phyloP scores from a whole-genome alignment of 805 yeast genomes.

The Grigorovia transvaalensis region DNA sequence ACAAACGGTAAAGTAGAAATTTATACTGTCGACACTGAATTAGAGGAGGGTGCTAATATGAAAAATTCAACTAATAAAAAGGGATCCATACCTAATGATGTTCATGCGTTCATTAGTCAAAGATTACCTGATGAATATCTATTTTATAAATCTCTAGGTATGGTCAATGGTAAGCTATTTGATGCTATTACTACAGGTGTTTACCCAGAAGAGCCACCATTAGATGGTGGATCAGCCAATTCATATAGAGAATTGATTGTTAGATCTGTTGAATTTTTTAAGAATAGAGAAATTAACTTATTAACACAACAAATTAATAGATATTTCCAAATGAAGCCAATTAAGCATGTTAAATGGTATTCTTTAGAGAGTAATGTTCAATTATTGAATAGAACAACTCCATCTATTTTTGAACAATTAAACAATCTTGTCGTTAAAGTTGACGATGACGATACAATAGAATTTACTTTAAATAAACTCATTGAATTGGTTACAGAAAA shows the following conservation, averaged over 20 bases:
- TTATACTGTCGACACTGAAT: conserved; percentile 28
- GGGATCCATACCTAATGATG: conserved; percentile 51
- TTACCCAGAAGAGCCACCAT: conserved; percentile 51
- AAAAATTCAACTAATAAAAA: background rate
- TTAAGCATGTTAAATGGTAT: conserved; percentile 48
- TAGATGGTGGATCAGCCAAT: conserved; percentile 50
- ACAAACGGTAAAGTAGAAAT: conserved; percentile 60
- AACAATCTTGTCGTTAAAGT: conserved; percentile 28
- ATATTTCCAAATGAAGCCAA: conserved; percentile 69
- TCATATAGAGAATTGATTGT: conserved; percentile 49
- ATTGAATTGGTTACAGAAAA: conserved; percentile 17
- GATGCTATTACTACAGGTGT: conserved; percentile 59
- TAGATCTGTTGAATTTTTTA: conserved; percentile 35
- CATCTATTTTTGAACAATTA: conserved; percentile 39
- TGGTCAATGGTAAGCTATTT: conserved; percentile 45
- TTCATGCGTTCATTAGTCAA: conserved; percentile 74
- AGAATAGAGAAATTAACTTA: conserved; percentile 55
- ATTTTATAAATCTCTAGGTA: conserved; percentile 72
- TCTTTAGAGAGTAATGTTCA: conserved; percentile 31
- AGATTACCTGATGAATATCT: conserved; percentile 78
- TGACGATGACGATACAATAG: conserved; percentile 8
- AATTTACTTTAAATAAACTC: conserved; percentile 25
- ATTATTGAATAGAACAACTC: conserved; percentile 43
- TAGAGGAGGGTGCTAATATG: conserved; percentile 3
- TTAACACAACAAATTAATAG: conserved; percentile 67